Conservation (phyloP, 768 basidiomycete species). For the Termitomyces sp. region DNA sequence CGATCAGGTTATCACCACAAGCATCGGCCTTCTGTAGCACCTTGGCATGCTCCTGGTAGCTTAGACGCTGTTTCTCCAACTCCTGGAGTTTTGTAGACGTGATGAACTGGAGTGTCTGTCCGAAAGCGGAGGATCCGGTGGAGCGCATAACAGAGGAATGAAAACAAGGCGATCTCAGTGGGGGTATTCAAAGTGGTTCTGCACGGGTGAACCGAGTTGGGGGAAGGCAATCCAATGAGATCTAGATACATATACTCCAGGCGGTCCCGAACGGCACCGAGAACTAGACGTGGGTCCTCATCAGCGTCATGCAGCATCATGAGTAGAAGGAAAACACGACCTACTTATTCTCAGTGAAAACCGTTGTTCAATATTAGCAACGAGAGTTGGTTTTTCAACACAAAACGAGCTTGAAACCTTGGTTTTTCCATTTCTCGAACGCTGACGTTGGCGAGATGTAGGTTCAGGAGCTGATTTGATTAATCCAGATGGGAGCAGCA, state of each 20-base stretch:
- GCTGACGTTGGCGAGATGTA: neutral
- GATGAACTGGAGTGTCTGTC: slow-evolving; percentile 39
- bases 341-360: neutral
- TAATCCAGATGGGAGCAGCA: no score
- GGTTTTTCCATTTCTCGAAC: no score
- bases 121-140: slow-evolving; percentile 21
- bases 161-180: no score
- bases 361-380: no score
- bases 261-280: neutral
- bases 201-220: no score
- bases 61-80: slow-evolving; percentile 34
- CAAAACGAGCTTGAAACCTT: no score
- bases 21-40: slow-evolving; percentile 25
- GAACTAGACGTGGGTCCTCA: neutral
- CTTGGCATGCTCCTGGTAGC: slow-evolving; percentile 30
- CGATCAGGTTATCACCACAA: slow-evolving; percentile 18
- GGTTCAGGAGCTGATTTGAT: neutral
- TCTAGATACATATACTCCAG: neutral
- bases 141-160: neutral
- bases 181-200: no score
- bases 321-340: neutral
- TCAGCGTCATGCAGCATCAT: neutral
- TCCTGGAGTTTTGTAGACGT: slow-evolving; percentile 40
- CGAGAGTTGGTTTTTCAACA: no score
- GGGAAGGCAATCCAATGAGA: neutral